These are phyloP conservation scores for Fusarium dlaminii DNA, from an alignment of 2,329 filamentous ascomycete species.

Conservation along the genomic window DNA sequence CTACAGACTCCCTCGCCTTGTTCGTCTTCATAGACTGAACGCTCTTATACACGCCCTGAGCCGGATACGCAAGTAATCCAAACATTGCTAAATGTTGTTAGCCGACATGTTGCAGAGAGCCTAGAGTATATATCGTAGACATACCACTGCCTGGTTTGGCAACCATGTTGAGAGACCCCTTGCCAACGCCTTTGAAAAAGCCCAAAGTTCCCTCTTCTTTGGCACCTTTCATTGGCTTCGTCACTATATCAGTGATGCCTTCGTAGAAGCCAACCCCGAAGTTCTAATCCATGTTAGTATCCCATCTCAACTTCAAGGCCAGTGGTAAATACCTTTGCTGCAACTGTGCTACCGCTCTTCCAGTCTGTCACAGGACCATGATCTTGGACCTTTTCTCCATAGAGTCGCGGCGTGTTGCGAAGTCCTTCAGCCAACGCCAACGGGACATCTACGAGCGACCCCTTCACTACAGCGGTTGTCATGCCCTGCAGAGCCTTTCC, in stretches of 20 bases:
- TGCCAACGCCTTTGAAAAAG: neutral
- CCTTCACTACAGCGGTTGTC: neutral
- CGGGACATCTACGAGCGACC: neutral
- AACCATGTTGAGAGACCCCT: neutral
- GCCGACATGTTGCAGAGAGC: rapidly evolving
- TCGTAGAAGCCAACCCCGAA: neutral
- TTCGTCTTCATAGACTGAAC: neutral
- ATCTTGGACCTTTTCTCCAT: neutral
- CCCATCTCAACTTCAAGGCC: no score
- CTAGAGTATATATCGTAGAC: rapidly evolving
- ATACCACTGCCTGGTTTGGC: conserved; percentile 2
- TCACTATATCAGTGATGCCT: neutral
- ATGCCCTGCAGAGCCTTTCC: neutral
- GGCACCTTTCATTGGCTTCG: neutral
- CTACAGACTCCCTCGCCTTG: rapidly evolving
- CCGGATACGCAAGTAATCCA: neutral
- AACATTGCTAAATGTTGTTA: neutral
- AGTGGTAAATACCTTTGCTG: neutral
- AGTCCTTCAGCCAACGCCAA: neutral
- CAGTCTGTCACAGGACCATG: neutral
- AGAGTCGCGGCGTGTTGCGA: neutral
- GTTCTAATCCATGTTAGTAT: neutral
- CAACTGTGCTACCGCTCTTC: neutral
- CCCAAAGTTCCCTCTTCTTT: neutral
- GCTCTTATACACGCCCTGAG: neutral